These are phyloP conservation scores for Vaccinium darrowii DNA, from an alignment of 148 eudicot genomes.

Conservation along the genomic window DNA sequence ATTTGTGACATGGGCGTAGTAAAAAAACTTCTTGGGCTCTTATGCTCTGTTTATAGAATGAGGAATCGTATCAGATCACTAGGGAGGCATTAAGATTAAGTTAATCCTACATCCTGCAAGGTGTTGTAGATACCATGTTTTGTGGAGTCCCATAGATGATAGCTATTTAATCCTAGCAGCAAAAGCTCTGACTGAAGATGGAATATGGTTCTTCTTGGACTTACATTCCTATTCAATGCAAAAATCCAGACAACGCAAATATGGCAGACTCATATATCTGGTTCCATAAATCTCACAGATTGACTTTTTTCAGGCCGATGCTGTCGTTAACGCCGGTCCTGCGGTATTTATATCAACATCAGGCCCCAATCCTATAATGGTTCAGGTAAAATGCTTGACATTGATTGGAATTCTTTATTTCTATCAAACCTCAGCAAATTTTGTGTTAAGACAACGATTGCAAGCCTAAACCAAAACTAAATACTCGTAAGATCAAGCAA, in stretches of 20 bases:
- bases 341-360: slow-evolving; percentile 47
- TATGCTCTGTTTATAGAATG: not conserved
- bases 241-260: not conserved
- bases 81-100: not conserved
- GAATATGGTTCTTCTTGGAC: not conserved
- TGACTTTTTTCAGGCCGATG: slow-evolving; percentile 35
- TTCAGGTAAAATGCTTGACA: slow-evolving; percentile 37
- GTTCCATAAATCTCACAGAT: not conserved
- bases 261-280: not conserved
- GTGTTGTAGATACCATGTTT: not conserved
- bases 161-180: not conserved
- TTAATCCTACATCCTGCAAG: not conserved
- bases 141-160: not conserved
- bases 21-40: not conserved
- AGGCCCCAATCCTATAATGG: slow-evolving; percentile 60
- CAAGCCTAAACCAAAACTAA: too few species aligned
- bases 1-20: not conserved
- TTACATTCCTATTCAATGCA: not conserved
- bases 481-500: too few species aligned
- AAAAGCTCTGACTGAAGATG: not conserved
- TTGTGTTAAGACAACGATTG: too few species aligned
- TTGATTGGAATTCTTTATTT: not conserved
- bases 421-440: too few species aligned
- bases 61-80: not conserved
- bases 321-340: slow-evolving; percentile 55